Conservation (phyloP, 2,329 filamentous ascomycete species). For the Hypoxylon sp. region DNA sequence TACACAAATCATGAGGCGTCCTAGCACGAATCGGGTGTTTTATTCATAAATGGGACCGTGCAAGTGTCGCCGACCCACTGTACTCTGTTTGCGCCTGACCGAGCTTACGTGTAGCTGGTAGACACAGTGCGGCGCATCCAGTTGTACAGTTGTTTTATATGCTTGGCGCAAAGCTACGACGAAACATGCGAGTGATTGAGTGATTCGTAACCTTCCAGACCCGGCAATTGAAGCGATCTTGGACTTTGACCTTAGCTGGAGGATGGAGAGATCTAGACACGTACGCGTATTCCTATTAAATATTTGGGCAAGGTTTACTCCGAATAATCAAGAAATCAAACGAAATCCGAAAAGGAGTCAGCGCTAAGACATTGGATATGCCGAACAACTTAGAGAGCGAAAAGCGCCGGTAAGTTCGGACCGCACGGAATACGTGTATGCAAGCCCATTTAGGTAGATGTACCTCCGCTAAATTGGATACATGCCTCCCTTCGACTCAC, state of each 20-base stretch:
- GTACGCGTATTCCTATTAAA: constrained; percentile 11
- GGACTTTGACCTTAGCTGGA: constrained; percentile 11
- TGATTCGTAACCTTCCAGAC: constrained; percentile 30
- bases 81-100: constrained; percentile 20
- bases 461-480: constrained; percentile 28
- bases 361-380: constrained; percentile 23
- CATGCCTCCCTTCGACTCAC: not conserved
- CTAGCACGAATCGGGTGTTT: constrained; percentile 38
- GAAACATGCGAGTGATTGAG: constrained; percentile 13
- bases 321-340: constrained; percentile 10
- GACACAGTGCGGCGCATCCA: constrained; percentile 26
- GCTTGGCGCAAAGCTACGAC: constrained; percentile 20
- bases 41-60: constrained; percentile 12
- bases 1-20: constrained; percentile 17
- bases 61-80: constrained; percentile 1
- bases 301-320: not conserved
- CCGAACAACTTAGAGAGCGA: constrained; percentile 7
- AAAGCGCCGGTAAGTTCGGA: constrained; percentile 34
- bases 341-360: constrained; percentile 2
- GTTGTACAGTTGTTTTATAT: constrained; percentile 10
- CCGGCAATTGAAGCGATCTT: constrained; percentile 34
- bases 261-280: constrained; percentile 22
- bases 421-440: constrained; percentile 14
- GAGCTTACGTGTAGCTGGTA: constrained; percentile 1
- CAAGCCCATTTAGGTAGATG: not conserved